phyloP scores from a whole-genome alignment of 2,329 filamentous ascomycete genomes.

The Aurifilum marmelostoma region DNA sequence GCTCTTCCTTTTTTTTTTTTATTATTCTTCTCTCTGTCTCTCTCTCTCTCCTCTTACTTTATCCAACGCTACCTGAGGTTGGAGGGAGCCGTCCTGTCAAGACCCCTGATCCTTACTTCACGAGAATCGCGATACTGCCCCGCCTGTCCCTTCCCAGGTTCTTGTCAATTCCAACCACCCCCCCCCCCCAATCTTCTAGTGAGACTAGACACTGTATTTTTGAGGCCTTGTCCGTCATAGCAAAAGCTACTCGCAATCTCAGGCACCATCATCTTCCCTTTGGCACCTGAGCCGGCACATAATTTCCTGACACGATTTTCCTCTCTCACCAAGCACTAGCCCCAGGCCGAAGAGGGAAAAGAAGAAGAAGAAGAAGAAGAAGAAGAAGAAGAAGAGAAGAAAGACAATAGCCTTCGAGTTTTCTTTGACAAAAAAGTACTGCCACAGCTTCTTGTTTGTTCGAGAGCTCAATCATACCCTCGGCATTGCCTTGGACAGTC shows the following conservation, averaged over 20 bases:
- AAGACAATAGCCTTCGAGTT: not conserved
- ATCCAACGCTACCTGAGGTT: constrained; percentile 18
- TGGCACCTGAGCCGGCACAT: constrained; percentile 6
- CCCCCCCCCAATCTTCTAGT: constrained; percentile 28
- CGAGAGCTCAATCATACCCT: not conserved
- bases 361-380: not conserved
- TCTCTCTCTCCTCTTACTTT: constrained; percentile 3
- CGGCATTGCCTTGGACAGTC: not conserved
- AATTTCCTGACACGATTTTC: not conserved
- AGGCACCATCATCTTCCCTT: not conserved
- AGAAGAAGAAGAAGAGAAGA: not conserved
- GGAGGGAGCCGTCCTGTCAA: constrained; percentile 28
- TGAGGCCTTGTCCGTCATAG: constrained; percentile 19
- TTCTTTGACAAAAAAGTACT: not conserved
- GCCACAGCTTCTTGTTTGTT: not conserved
- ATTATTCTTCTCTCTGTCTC: not conserved
- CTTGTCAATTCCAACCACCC: constrained; percentile 30
- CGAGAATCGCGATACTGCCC: constrained; percentile 34
- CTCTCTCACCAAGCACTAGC: not conserved
- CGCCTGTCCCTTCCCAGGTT: constrained; percentile 31
- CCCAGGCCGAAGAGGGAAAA: not conserved
- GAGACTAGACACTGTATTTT: constrained; percentile 31
- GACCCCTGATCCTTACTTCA: constrained; percentile 36
- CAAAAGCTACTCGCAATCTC: constrained; percentile 20
- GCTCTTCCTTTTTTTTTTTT: not conserved